Evolutionary conservation across 495 filamentous ascomycete species (phyloP), one percentile per base, ranked within the genome.

Genomic region (Penicillium bialowiezense): DNA sequence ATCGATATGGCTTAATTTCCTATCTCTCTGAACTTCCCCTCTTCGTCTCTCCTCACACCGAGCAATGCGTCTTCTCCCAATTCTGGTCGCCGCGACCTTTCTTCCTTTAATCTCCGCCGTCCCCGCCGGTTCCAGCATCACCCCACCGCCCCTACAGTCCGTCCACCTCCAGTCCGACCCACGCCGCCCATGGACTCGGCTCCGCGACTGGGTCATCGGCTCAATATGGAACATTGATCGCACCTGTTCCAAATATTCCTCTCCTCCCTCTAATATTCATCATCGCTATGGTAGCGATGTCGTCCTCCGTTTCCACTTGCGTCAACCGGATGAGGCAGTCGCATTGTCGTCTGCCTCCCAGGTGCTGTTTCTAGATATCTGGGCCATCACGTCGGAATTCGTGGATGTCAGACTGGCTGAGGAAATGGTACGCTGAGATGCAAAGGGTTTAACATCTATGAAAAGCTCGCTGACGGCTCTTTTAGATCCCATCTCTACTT

Each of bases 271-370:
- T 5, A 80, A 73, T 24, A 70, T 85, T 23, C 69, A 81, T 14
- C 76, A 81, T 24, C 78, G 82, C 50, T 96, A 97, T 64, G 83
- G 81, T 37, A 79, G 84, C 35, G 86, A 96, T 63, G 75, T 96
- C 13, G 92, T 98, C 12, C 71, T 97, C 31, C 84, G 93, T 13
- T 97, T 97, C 77, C 89, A 88, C 59, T 68, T 96, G 48, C 83
- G 76, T 46, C 81, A 80, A 37, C 58, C 73, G 9, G 77, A 83
- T 20, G 88, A 98, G 55, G 87, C 88, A 43, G 70, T 71, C 36
- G 84, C 86, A 2, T 71, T 98, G 48, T 80, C 85, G 9, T 76
- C 86, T 48, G 93, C 90, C 13, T 72, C 85, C 7, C 78, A 87
- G 37, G 81, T 85, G 32, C 78, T 97, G 24, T 82, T 91, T 52